Percentiles rank a stretch among this genome's conserved stretches.
These are phyloP conservation scores for Pyrenophora graminea DNA, from an alignment of 2,329 filamentous ascomycete species.

Conservation along the genomic window DNA sequence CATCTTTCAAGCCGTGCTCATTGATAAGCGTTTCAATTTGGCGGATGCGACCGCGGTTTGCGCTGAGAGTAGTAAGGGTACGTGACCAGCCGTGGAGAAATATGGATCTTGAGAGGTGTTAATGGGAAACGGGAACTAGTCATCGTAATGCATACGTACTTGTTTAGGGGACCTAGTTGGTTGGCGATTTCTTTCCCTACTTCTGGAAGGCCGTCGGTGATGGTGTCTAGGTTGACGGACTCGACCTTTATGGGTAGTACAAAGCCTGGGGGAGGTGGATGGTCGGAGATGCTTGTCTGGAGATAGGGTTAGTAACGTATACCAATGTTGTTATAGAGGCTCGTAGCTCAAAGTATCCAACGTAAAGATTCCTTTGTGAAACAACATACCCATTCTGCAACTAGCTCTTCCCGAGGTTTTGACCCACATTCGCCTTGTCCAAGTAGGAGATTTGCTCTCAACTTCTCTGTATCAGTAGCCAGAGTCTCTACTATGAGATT, in stretches of 20 bases:
- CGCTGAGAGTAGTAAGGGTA: constrained; percentile 68
- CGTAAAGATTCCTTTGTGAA: too few species aligned
- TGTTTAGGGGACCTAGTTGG: constrained; percentile 64
- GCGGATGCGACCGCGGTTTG: constrained; percentile 69
- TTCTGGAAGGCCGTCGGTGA: constrained; percentile 48
- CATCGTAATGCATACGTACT: constrained; percentile 15
- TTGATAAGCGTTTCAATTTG: constrained; percentile 66
- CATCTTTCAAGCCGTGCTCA: constrained; percentile 53
- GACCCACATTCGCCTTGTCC: constrained; percentile 45
- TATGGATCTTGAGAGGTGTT: constrained; percentile 53
- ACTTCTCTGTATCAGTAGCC: constrained; percentile 50
- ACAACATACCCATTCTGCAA: constrained; percentile 27
- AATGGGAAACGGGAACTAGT: too few species aligned
- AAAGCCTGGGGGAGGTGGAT: constrained; percentile 59
- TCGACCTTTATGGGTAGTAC: constrained; percentile 65
- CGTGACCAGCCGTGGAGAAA: constrained; percentile 73
- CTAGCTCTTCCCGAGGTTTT: constrained; percentile 18
- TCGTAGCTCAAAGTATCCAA: too few species aligned
- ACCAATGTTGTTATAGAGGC: neutral
- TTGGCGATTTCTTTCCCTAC: constrained; percentile 51
- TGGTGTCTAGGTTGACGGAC: constrained; percentile 49
- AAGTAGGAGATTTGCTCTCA: constrained; percentile 63
- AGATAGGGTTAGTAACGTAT: neutral
- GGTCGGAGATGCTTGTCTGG: constrained; percentile 53
- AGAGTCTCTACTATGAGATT: constrained; percentile 47